phyloP scores from a whole-genome alignment of 495 filamentous ascomycete species.

The Lepidopterella palustris region DNA sequence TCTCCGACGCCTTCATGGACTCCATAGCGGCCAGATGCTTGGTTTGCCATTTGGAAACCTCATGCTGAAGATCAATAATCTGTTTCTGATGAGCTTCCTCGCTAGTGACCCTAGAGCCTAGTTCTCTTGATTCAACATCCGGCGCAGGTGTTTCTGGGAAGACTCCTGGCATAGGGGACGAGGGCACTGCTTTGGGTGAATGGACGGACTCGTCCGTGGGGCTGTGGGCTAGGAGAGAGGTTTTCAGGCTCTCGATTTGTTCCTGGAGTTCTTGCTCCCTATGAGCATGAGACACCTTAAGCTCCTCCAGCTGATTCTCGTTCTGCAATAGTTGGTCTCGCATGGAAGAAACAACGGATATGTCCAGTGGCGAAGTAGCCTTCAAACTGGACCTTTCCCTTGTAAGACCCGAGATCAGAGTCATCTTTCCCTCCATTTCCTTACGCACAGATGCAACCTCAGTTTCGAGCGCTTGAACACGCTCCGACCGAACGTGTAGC shows the following conservation, averaged over 20 bases:
- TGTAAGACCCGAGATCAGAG: slow-evolving; percentile 88
- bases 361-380: slow-evolving; percentile 76
- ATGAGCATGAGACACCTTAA: slow-evolving; percentile 63
- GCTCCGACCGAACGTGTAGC: slow-evolving; percentile 76
- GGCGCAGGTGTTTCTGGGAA: slow-evolving; percentile 26
- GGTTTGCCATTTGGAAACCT: slow-evolving; percentile 66
- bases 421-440: slow-evolving; percentile 93
- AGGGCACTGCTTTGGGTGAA: slow-evolving; percentile 6
- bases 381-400: slow-evolving; percentile 86
- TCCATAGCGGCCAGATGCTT: slow-evolving; percentile 67
- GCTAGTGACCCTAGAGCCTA: slow-evolving; percentile 16
- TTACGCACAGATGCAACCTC: slow-evolving; percentile 79
- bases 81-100: slow-evolving; percentile 49
- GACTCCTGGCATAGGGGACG: slow-evolving; percentile 25
- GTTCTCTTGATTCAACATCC: slow-evolving; percentile 28
- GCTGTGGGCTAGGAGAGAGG: slow-evolving; percentile 28
- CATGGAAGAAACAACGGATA: slow-evolving; percentile 81
- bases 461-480: slow-evolving; percentile 79
- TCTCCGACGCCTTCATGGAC: slow-evolving; percentile 66
- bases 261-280: slow-evolving; percentile 67
- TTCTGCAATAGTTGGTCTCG: slow-evolving; percentile 80
- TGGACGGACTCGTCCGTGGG: slow-evolving; percentile 17
- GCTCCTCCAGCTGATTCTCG: slow-evolving; percentile 67
- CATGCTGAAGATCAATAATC: slow-evolving; percentile 64
- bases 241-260: slow-evolving; percentile 62